Evolutionary conservation across 768 basidiomycete species (phyloP).

Genomic region (Coprinellus aureogranulatus): DNA sequence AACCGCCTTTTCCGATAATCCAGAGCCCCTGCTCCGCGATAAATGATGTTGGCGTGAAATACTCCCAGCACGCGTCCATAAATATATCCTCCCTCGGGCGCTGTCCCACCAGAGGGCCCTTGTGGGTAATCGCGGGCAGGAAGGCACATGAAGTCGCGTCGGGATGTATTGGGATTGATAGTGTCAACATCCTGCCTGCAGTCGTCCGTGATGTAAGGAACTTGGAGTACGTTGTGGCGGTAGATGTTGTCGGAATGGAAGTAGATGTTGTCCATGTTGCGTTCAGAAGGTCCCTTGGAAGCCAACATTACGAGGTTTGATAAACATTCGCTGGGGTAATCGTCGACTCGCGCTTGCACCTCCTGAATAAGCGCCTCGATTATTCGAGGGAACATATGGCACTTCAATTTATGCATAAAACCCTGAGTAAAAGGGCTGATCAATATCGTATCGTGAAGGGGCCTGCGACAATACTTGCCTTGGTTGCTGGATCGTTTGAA

Average conservation of each 20-base stretch:
- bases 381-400: constrained; percentile 31
- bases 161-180: constrained; percentile 9
- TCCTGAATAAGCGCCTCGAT: neutral
- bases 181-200: constrained; percentile 14
- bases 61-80: constrained; percentile 1
- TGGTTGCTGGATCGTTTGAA: neutral
- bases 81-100: neutral
- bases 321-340: neutral
- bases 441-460: too few relatives aligned
- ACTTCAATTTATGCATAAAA: constrained; percentile 31
- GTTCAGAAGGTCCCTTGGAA: too few relatives aligned
- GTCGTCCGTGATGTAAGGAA: constrained; percentile 18
- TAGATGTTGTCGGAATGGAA: constrained; percentile 7
- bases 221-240: constrained; percentile 8
- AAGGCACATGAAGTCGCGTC: neutral
- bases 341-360: neutral
- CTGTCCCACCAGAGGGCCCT: neutral
- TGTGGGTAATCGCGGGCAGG: neutral
- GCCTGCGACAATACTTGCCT: too few relatives aligned
- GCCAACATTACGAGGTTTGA: neutral
- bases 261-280: neutral
- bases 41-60: neutral
- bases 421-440: constrained; percentile 6
- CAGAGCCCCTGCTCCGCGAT: neutral
- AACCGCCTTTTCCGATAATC: neutral